A percentile compares a stretch with the other conserved stretches of the same genome.
phyloP scores from a whole-genome alignment of 2,329 filamentous ascomycete species.

The Ceratocystis harringtonii region DNA sequence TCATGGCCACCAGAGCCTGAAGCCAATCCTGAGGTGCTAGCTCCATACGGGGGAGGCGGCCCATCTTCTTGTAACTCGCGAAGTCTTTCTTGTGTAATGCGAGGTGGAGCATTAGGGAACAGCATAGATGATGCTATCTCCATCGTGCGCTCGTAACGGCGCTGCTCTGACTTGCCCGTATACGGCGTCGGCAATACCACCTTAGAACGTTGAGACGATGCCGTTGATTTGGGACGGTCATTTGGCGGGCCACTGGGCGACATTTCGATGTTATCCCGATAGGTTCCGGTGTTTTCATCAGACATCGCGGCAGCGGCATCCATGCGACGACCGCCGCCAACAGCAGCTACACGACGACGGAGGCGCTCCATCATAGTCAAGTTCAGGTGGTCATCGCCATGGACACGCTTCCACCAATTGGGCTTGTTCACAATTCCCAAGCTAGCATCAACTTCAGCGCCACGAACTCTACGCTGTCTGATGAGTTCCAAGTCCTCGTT shows the following conservation, averaged over 20 bases:
- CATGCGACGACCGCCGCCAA: conserved; percentile 35
- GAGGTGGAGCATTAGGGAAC: conserved; percentile 30
- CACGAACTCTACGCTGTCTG: conserved; percentile 44
- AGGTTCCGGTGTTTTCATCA: conserved; percentile 18
- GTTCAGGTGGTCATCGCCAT: conserved; percentile 30
- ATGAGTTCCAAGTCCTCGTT: conserved; percentile 61
- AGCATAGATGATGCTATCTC: conserved; percentile 32
- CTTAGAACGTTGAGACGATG: neutral
- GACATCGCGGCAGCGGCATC: conserved; percentile 23
- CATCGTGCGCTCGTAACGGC: conserved; percentile 31
- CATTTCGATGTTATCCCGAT: conserved; percentile 15
- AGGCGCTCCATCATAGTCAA: conserved; percentile 37
- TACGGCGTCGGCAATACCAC: conserved; percentile 23
- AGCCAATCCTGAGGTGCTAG: conserved; percentile 20
- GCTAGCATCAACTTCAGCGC: conserved; percentile 40
- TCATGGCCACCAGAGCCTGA: conserved; percentile 19
- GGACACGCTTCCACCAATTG: conserved; percentile 48
- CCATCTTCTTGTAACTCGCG: conserved; percentile 31
- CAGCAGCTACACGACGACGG: conserved; percentile 38
- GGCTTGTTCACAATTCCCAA: conserved; percentile 47
- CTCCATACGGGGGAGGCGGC: conserved; percentile 30
- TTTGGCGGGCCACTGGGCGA: conserved; percentile 5
- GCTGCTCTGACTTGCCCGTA: conserved; percentile 30
- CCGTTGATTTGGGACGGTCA: neutral
- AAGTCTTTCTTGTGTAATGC: conserved; percentile 24